A percentile compares a stretch with the other conserved stretches of the same genome.
Conservation (phyloP, 371 early-diverging fungal species). For the Mucor lusitanicus region DNA sequence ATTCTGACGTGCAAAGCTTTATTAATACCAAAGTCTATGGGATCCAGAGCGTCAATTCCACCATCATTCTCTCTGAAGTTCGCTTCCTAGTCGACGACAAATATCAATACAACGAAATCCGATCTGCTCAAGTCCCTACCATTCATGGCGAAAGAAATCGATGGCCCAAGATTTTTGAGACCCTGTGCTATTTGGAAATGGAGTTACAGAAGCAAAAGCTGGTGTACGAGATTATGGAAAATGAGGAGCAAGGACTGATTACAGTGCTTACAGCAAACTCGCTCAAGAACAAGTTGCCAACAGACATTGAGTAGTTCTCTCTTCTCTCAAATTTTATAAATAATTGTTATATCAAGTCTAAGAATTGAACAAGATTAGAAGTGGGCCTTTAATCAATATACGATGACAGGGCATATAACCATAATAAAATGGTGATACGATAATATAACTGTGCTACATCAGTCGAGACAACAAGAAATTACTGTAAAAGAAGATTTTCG, state of each 20-base stretch:
- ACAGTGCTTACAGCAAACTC: not conserved
- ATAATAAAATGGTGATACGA: too few relatives aligned
- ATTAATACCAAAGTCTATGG: constrained; percentile 9
- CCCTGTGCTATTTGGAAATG: constrained; percentile 3
- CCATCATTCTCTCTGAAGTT: constrained; percentile 3
- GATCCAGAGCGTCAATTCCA: constrained; percentile 2
- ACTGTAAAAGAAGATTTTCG: too few relatives aligned
- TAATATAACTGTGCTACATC: too few relatives aligned
- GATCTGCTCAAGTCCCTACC: constrained; percentile 11
- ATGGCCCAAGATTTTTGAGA: constrained; percentile 13
- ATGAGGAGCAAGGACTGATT: constrained; percentile 3
- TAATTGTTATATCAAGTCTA: too few relatives aligned
- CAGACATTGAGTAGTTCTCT: not conserved
- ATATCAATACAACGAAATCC: not conserved
- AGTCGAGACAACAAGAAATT: too few relatives aligned
- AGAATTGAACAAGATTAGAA: too few relatives aligned
- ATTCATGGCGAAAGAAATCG: constrained; percentile 2
- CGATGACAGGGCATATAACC: too few relatives aligned
- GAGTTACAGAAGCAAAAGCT: constrained; percentile 6
- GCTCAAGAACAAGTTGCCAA: constrained; percentile 1
- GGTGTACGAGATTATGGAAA: not conserved
- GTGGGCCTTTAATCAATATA: too few relatives aligned
- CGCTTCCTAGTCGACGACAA: not conserved
- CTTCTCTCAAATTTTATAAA: not conserved
- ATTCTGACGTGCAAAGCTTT: constrained; percentile 10